Evolutionary conservation across 2,329 filamentous ascomycete genomes (phyloP).

Genomic region (Pseudogymnoascus sp.): DNA sequence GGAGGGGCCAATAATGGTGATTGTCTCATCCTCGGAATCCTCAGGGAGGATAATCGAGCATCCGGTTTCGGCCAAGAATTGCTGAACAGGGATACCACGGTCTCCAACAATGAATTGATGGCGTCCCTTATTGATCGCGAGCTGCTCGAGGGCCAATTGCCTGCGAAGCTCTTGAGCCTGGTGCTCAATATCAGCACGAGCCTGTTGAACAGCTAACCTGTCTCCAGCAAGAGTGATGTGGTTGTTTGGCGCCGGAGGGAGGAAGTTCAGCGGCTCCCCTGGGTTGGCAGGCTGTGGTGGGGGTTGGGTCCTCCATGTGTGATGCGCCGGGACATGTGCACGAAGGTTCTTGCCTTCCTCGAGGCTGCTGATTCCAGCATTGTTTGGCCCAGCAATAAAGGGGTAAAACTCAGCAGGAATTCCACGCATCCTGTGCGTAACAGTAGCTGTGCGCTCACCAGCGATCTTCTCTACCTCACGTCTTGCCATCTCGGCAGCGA

Average conservation of each 20-base stretch:
- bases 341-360: slow-evolving; percentile 69
- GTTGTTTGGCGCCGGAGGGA: slow-evolving; percentile 61
- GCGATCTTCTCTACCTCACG: slow-evolving; percentile 83
- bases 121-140: slow-evolving; percentile 75
- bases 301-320: slow-evolving; percentile 62
- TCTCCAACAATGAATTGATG: slow-evolving; percentile 95
- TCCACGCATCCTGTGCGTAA: slow-evolving; percentile 72
- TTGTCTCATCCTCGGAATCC: slow-evolving; percentile 64
- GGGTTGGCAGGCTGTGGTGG: slow-evolving; percentile 55
- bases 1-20: slow-evolving; percentile 77
- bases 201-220: slow-evolving; percentile 71
- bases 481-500: slow-evolving; percentile 76
- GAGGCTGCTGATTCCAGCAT: slow-evolving; percentile 58
- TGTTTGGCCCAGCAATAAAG: slow-evolving; percentile 79
- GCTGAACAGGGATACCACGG: slow-evolving; percentile 67
- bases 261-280: slow-evolving; percentile 63
- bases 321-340: slow-evolving; percentile 75
- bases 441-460: slow-evolving; percentile 73
- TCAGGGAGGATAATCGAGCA: slow-evolving; percentile 80
- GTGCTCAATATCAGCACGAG: slow-evolving; percentile 72
- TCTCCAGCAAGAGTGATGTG: slow-evolving; percentile 85
- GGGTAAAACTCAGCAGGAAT: slow-evolving; percentile 92
- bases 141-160: slow-evolving; percentile 69
- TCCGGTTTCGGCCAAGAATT: slow-evolving; percentile 86
- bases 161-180: slow-evolving; percentile 68